Evolutionary conservation across 2,329 filamentous ascomycete species (phyloP).

Genomic region (Colletotrichum sp.): DNA sequence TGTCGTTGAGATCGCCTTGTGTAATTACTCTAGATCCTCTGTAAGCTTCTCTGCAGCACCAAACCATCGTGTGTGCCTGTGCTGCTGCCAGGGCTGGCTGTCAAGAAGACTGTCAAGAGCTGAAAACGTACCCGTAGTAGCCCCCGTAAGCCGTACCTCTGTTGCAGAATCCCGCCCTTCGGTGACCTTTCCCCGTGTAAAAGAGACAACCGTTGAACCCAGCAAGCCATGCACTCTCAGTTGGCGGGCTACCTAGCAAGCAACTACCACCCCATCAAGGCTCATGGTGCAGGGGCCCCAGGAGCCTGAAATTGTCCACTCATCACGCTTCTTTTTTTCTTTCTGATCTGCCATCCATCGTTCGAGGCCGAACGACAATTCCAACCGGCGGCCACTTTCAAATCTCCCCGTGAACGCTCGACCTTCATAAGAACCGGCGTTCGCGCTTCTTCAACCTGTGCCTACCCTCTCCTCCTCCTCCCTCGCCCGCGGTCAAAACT

Average conservation of each 20-base stretch:
- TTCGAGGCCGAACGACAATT: slow-evolving; percentile 15
- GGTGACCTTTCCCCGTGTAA: not conserved
- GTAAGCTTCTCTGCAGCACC: not conserved
- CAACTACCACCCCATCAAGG: not conserved
- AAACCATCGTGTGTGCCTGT: not conserved
- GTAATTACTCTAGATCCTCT: slow-evolving; percentile 14
- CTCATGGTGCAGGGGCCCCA: not conserved
- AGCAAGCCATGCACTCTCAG: not conserved
- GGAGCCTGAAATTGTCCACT: slow-evolving; percentile 6
- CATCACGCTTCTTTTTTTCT: slow-evolving; percentile 10
- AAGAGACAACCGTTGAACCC: not conserved
- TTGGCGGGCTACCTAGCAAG: not conserved
- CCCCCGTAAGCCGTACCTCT: not conserved
- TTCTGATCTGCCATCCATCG: slow-evolving; percentile 3
- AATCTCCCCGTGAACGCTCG: not conserved
- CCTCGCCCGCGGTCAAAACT: not conserved
- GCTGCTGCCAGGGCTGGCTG: not conserved
- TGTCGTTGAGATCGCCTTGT: slow-evolving; percentile 18
- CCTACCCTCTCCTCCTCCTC: not conserved
- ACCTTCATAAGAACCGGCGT: not conserved
- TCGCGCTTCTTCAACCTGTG: not conserved
- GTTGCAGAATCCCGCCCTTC: not conserved
- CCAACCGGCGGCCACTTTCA: not conserved
- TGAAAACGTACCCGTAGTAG: not conserved
- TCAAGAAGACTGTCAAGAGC: not conserved